Base-by-base conservation (phyloP, 306 rosid species). In the Fragaria nilgerrensis region DNA sequence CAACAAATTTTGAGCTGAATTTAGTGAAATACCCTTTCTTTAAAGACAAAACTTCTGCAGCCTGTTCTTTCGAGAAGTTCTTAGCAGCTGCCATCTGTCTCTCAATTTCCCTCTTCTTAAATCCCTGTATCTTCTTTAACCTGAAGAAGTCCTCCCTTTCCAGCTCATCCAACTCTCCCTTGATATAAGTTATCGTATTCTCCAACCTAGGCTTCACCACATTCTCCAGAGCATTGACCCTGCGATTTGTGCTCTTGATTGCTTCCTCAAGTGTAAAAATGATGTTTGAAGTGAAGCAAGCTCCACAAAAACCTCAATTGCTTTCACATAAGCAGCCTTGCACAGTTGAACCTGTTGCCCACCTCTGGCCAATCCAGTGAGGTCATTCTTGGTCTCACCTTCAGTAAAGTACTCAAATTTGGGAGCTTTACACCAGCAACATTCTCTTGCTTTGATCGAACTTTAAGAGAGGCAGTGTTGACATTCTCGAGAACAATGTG, bases 61-160 rank as follows among this genome's bases (percentile, higher is more conserved):
- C 59, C 75, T 93, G 93, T 2, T 88, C 96, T 66, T 85, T 87
- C 0, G 97, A 82, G 59, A 65, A 85, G 14, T 69, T 25, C 86
- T 63, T 87, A 56, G 92, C 86, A n/a, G 78, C 16, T 69, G 64
- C 82, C 83, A 52, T 80, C 86, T 89, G 93, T 80, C 16, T 94
- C 88, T 94, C 92, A 20, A 94, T 82, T 81, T 89, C 98, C 80
- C 96, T 86, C 81, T 77, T 94, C 90, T 91, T 94, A 43, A 78
- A 94, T 3, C 96, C 97, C 80, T 92, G 98, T 50, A 94, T 89
- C 90, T 94, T 95, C 89, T 95, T 95, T 76, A 95, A 78, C 90
- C 97, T 89, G 77, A 94, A 94, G 93, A 95, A 95, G 78, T 89
- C 97, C 81, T 95, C 97, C n/a, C 98, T 95, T 72, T 95, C 98